Base-by-base conservation (phyloP, 176 grass and related monocot genomes). In the Triticum urartu region DNA sequence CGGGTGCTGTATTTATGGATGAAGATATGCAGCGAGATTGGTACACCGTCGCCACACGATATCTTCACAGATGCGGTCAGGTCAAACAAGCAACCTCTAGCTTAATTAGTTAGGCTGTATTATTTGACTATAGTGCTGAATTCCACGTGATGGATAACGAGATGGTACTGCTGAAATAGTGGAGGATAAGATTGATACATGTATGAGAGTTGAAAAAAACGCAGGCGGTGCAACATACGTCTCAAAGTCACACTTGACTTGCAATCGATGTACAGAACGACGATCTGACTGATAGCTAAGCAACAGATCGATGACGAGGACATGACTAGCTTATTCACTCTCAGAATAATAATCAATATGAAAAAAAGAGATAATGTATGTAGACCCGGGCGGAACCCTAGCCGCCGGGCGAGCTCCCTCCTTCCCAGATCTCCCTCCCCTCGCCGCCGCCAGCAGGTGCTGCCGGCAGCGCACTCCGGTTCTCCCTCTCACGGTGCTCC, bases 31-130 rank as follows among this genome's bases (percentile, higher is more conserved):
- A 38, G 18, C 34, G 67, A 70, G 33, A 70, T 36, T 20, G 20
- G 65, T 35, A 4, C 17, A 7, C 66, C 17, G 43, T 47, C 43
- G 43, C 54, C 6, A 21, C 54, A 58, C 54, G 54, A 58, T 58
- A 58, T 4, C 32, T 7, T 35, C 66, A 4, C 1, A 20, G 33
- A n/a, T 35, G 68, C 68, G 21, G 38, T 40, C 36, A 12, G 35
- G 69, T 72, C 69, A 72, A 72, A 72, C 36, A 72, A 72, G 69
- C 20, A 72, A 72, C 21, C 21, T 72, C 69, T 72, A 13, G 21
- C 36, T 72, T 72, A 3, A 72, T 72, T 13, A 42, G 36, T 42
- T 72, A 22, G 69, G 69, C 36, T 11, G 9, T 9, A 38, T 4
- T 9, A 38, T 12, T 72, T 72, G 68, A 72, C 68, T 36, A 68